phyloP scores from a whole-genome alignment of 176 grass and related monocot genomes.

The Urochloa ruziziensis region DNA sequence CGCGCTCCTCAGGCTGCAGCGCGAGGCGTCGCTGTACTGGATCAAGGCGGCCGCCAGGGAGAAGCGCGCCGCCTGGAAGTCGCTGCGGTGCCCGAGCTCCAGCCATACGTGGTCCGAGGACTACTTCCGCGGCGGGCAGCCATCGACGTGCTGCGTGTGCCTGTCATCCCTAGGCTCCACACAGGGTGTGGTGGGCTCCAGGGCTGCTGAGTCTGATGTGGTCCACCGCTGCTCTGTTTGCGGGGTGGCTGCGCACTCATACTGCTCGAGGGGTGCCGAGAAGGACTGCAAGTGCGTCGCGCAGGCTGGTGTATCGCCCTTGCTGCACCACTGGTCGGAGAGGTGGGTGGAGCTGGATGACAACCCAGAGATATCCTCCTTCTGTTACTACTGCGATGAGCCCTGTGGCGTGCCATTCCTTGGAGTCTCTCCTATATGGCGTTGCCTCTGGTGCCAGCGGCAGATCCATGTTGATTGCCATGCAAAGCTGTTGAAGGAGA shows the following conservation, averaged over 20 bases:
- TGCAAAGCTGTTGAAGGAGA: constrained; percentile 64
- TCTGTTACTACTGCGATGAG: constrained; percentile 84
- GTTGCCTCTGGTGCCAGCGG: constrained; percentile 83
- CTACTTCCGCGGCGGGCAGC: constrained; percentile 34
- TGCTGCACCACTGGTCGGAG: constrained; percentile 95
- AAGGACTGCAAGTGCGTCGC: constrained; percentile 81
- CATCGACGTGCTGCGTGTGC: constrained; percentile 76
- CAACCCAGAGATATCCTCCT: constrained; percentile 54
- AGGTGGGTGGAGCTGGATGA: constrained; percentile 69
- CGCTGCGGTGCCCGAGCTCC: constrained; percentile 59
- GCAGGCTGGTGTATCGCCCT: constrained; percentile 49
- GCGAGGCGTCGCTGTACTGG: constrained; percentile 70
- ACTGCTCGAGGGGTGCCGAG: constrained; percentile 36
- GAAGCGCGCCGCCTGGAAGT: constrained; percentile 51
- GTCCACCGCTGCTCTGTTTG: constrained; percentile 67
- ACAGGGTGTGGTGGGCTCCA: constrained; percentile 23
- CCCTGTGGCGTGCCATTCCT: constrained; percentile 64
- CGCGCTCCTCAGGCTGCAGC: constrained; percentile 65
- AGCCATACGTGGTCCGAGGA: constrained; percentile 64
- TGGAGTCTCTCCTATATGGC: constrained; percentile 85
- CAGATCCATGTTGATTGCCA: constrained; percentile 89
- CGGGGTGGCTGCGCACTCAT: constrained; percentile 54
- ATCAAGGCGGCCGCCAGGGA: constrained; percentile 66
- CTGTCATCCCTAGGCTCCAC: constrained; percentile 31
- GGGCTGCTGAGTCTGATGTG: background rate